These are phyloP conservation scores for Amaranthus palmeri DNA, from an alignment of 148 eudicot species.

Conservation along the genomic window DNA sequence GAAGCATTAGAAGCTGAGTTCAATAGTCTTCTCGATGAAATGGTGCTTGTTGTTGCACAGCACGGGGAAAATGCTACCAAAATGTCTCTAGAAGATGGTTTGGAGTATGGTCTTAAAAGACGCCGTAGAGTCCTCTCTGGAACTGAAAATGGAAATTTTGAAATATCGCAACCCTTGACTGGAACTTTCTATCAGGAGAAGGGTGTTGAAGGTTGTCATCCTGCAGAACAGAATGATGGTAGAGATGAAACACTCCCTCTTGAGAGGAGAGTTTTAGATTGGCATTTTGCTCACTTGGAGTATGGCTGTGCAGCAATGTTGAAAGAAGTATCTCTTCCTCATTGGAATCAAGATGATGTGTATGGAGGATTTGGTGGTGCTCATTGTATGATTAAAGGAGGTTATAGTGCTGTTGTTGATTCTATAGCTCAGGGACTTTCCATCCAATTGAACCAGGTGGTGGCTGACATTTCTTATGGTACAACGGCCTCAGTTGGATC, in stretches of 20 bases:
- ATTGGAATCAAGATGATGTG: conserved; percentile 98
- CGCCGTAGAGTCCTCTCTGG: conserved; percentile 44
- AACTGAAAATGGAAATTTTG: conserved; percentile 25
- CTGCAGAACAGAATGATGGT: conserved; percentile 22
- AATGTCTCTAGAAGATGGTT: conserved; percentile 98
- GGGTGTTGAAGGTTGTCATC: conserved; percentile 17
- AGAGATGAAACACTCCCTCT: conserved; percentile 61
- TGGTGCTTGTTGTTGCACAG: conserved; percentile 76
- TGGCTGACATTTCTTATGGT: conserved; percentile 54
- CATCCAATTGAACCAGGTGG: conserved; percentile 74
- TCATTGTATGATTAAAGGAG: conserved; percentile 99
- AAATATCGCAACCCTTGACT: conserved; percentile 21
- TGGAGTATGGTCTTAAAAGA: conserved; percentile 73
- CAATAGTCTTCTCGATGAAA: conserved; percentile 88
- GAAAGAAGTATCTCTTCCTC: conserved; percentile 87
- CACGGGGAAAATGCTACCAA: conserved; percentile 70
- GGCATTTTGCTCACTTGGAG: conserved; percentile 99
- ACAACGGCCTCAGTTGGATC: conserved; percentile 23
- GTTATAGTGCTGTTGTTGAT: conserved; percentile 85
- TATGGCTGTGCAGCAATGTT: conserved; percentile 98
- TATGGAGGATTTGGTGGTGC: conserved; percentile 99
- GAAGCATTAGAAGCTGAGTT: conserved; percentile 88
- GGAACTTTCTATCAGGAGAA: conserved; percentile 25
- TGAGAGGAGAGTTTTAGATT: conserved; percentile 98
- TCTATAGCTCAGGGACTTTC: conserved; percentile 72